Conservation (phyloP, 2,329 filamentous ascomycete species). For the Clarireedia monteithiana region DNA sequence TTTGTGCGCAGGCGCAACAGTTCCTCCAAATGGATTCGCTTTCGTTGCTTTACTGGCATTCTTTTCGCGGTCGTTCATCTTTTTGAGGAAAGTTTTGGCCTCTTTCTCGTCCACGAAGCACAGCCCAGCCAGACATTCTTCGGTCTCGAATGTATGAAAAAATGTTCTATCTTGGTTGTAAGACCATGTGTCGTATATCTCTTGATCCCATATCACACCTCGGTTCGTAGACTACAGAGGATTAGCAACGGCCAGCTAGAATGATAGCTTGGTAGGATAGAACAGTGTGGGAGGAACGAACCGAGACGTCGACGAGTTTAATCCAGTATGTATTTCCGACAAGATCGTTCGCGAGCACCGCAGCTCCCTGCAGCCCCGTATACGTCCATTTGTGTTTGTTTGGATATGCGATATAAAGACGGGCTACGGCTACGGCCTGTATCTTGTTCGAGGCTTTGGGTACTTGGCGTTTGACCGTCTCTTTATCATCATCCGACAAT, state of each 20-base stretch:
- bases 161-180: constrained; percentile 98
- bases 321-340: constrained; percentile 96
- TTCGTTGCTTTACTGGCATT: constrained; percentile 84
- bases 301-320: constrained; percentile 94
- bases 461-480: constrained; percentile 88
- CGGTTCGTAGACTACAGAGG: constrained; percentile 57
- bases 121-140: constrained; percentile 81
- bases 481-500: constrained; percentile 88
- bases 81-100: constrained; percentile 93
- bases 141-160: constrained; percentile 95
- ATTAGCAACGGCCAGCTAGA: constrained; percentile 11
- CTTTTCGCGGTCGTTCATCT: constrained; percentile 93
- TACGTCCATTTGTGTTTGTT: constrained; percentile 84
- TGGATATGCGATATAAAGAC: constrained; percentile 88
- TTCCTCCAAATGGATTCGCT: constrained; percentile 63
- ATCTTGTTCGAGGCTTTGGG: constrained; percentile 97
- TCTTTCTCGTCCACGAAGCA: constrained; percentile 97
- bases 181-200: constrained; percentile 88
- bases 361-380: constrained; percentile 85
- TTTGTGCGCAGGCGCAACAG: constrained; percentile 32
- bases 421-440: constrained; percentile 85
- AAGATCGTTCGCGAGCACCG: constrained; percentile 85
- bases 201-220: constrained; percentile 94
- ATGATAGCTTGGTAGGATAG: neutral
- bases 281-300: constrained; percentile 38